phyloP scores from a whole-genome alignment of 805 yeast genomes.

The Grigorovia jiainica region DNA sequence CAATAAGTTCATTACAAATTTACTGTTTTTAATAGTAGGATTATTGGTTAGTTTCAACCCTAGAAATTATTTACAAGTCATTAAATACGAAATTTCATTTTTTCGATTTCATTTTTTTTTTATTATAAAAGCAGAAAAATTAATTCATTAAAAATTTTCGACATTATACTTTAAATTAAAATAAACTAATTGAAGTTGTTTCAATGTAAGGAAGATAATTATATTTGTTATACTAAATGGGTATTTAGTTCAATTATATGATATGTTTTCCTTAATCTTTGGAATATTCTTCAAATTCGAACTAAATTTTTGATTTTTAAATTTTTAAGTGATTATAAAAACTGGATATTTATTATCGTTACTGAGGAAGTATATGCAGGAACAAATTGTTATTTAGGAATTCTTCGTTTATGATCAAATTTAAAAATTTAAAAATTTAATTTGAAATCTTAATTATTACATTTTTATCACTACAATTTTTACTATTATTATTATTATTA shows the following conservation, averaged over 20 bases:
- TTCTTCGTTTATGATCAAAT: conserved; percentile 64
- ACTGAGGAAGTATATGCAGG: conserved; percentile 77
- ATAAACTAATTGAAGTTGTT: too few relatives aligned
- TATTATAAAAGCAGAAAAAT: background rate
- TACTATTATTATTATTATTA: background rate
- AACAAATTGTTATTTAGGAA: conserved; percentile 52
- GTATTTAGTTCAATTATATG: background rate
- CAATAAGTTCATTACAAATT: background rate
- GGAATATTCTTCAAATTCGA: background rate
- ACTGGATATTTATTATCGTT: conserved; percentile 27
- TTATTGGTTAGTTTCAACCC: background rate
- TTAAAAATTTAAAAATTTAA: background rate
- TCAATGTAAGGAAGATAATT: background rate
- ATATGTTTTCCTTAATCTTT: background rate
- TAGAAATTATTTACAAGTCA: background rate
- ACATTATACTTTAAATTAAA: too few relatives aligned
- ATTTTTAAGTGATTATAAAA: conserved; percentile 21
- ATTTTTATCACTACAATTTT: too few relatives aligned
- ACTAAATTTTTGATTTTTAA: background rate
- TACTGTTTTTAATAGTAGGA: conserved; percentile 1
- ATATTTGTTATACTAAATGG: background rate
- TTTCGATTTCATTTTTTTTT: background rate
- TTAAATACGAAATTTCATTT: background rate
- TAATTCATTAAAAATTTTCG: background rate
- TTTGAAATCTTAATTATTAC: background rate